phyloP scores from a whole-genome alignment of 73 alveolate genomes.

The Effrenium voratum region DNA sequence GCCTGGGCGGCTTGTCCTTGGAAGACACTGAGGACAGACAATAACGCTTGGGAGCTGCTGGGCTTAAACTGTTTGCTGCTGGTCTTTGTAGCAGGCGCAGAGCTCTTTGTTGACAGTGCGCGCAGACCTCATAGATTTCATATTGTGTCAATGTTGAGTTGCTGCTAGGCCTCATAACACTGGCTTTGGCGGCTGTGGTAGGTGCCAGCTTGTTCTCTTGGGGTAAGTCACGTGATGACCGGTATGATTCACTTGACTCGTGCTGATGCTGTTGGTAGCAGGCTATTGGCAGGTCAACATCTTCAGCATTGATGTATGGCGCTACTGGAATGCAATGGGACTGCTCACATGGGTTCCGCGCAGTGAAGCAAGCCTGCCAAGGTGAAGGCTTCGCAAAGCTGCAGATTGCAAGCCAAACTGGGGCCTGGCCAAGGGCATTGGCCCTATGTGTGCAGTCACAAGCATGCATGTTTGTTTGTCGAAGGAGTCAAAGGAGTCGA shows the following conservation, averaged over 20 bases:
- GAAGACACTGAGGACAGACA: slow-evolving; percentile 13
- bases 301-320: slow-evolving; percentile 42
- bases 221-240: not conserved
- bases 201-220: not conserved
- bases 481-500: too few relatives aligned
- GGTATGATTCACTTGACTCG: not conserved
- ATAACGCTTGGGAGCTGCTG: slow-evolving; percentile 30
- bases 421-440: slow-evolving; percentile 6
- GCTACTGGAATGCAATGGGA: not conserved
- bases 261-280: not conserved
- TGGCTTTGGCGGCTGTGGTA: slow-evolving; percentile 45
- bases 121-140: not conserved
- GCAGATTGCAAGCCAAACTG: not conserved
- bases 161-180: slow-evolving; percentile 23
- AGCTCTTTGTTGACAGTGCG: not conserved
- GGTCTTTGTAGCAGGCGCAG: slow-evolving; percentile 49
- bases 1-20: not conserved
- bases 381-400: slow-evolving; percentile 40
- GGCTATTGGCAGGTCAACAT: slow-evolving; percentile 52
- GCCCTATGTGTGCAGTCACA: not conserved
- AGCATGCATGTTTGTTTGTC: not conserved
- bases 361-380: not conserved
- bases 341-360: not conserved
- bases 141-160: not conserved
- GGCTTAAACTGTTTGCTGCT: slow-evolving; percentile 46